Evolutionary conservation across 345 rosid species (phyloP).

Genomic region (Moricandia arvensis): DNA sequence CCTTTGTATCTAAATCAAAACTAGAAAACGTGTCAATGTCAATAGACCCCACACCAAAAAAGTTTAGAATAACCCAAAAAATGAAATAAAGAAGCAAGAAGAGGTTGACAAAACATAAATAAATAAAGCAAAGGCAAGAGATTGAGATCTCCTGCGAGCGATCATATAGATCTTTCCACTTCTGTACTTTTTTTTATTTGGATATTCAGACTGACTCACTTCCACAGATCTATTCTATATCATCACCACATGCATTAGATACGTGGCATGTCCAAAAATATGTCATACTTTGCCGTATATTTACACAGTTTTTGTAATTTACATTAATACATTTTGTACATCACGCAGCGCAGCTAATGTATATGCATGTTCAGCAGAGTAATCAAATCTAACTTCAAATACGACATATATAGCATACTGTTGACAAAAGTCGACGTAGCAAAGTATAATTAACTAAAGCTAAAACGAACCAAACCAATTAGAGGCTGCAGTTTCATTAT

Average conservation of each 20-base stretch:
- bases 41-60: background rate
- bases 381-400: conserved; percentile 17
- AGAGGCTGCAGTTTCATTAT: background rate
- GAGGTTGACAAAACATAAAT: background rate
- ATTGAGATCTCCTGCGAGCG: background rate
- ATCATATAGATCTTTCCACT: background rate
- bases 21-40: background rate
- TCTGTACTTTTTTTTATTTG: conserved; percentile 3
- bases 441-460: background rate
- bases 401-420: background rate
- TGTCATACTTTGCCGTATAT: too few species aligned
- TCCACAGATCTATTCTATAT: conserved; percentile 29
- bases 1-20: conserved; percentile 9
- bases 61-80: background rate
- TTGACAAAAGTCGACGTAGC: background rate
- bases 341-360: too few species aligned
- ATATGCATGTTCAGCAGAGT: conserved; percentile 3
- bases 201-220: conserved; percentile 27
- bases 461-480: background rate
- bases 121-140: background rate
- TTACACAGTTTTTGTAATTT: background rate
- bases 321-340: background rate
- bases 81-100: background rate
- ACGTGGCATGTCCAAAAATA: conserved; percentile 23
- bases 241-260: conserved; percentile 25